Evolutionary conservation across 192 early-diverging fungal species (phyloP).

Genomic region (Coemansia sp.): DNA sequence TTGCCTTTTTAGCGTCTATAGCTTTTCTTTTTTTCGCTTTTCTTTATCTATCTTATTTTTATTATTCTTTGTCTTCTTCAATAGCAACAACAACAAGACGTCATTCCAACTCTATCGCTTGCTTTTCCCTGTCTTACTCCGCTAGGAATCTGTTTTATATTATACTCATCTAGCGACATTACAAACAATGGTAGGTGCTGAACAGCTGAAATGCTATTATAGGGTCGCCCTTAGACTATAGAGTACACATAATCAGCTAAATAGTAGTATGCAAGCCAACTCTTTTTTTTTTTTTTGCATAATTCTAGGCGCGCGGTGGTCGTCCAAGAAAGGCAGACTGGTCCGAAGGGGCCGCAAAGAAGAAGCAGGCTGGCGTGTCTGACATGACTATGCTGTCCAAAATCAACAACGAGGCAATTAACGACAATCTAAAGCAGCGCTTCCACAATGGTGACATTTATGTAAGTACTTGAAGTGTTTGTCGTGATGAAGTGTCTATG

Average conservation of each 20-base stretch:
- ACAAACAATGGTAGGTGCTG: constrained; percentile 29
- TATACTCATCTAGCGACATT: constrained; percentile 15
- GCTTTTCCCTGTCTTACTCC: not conserved
- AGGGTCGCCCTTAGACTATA: not conserved
- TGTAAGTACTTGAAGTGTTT: constrained; percentile 57
- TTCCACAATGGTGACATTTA: constrained; percentile 86
- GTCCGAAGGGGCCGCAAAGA: constrained; percentile 68
- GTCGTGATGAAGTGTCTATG: not conserved
- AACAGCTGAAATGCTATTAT: not conserved
- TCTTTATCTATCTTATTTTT: not conserved
- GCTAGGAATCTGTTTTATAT: constrained; percentile 6
- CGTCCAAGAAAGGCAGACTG: constrained; percentile 65
- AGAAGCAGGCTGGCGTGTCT: constrained; percentile 77
- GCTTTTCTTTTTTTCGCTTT: constrained; percentile 10
- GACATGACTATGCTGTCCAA: constrained; percentile 94
- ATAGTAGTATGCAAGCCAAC: not conserved
- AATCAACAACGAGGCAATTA: constrained; percentile 93
- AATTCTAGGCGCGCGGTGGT: constrained; percentile 41
- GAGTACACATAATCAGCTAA: not conserved
- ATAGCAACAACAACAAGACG: not conserved
- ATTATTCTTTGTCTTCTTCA: not conserved
- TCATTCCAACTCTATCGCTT: not conserved
- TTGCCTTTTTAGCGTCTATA: not conserved
- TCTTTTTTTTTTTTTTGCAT: not conserved
- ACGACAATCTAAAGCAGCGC: constrained; percentile 89